Evolutionary conservation across 2,329 filamentous ascomycete genomes (phyloP).

Genomic region (Aspergillus intermedius): DNA sequence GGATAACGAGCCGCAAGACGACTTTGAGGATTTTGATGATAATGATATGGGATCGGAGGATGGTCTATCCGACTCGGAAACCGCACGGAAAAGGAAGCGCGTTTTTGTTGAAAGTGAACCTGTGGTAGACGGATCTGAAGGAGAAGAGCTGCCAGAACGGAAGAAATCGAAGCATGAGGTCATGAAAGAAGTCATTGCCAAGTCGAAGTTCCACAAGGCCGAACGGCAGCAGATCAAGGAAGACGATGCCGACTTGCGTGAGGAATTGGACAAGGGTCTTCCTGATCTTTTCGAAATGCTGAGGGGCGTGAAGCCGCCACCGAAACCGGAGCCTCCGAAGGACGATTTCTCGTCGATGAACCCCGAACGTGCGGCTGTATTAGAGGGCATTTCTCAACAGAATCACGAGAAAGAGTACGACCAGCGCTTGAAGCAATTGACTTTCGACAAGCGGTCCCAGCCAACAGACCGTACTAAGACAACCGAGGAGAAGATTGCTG

Average conservation of each 20-base stretch:
- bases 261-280: constrained; percentile 77
- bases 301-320: constrained; percentile 48
- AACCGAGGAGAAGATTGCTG: constrained; percentile 73
- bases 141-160: constrained; percentile 61
- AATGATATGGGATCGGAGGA: constrained; percentile 59
- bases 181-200: constrained; percentile 95
- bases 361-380: constrained; percentile 55
- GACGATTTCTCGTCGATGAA: constrained; percentile 50
- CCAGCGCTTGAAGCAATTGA: constrained; percentile 69
- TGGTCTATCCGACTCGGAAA: constrained; percentile 54
- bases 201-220: constrained; percentile 92
- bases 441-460: constrained; percentile 75
- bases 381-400: constrained; percentile 56
- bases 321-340: constrained; percentile 45
- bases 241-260: constrained; percentile 80
- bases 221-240: constrained; percentile 90
- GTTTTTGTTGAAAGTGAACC: constrained; percentile 39
- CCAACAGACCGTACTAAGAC: constrained; percentile 87
- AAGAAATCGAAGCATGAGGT: constrained; percentile 96
- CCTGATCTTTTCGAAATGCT: constrained; percentile 69
- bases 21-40: constrained; percentile 62
- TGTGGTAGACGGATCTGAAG: constrained; percentile 45
- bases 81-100: constrained; percentile 44
- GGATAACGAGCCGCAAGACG: constrained; percentile 55
- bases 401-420: constrained; percentile 85